phyloP scores from a whole-genome alignment of 2,329 filamentous ascomycete genomes.

The Neonectria hederae region DNA sequence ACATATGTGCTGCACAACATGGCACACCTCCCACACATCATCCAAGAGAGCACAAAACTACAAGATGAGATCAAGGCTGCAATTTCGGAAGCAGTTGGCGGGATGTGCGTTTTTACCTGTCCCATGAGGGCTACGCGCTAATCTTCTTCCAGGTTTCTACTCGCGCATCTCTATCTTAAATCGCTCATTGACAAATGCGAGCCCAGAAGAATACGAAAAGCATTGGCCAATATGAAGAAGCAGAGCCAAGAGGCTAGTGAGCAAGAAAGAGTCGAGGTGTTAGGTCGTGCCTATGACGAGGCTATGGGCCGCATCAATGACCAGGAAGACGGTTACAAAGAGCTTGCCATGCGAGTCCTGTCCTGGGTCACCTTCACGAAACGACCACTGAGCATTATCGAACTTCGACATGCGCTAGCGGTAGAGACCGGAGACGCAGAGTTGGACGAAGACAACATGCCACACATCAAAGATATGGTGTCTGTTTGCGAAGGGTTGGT shows the following conservation, averaged over 20 bases:
- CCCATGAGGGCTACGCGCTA: background rate
- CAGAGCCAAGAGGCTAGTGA: background rate
- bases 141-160: constrained; percentile 6
- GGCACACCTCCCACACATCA: constrained; percentile 5
- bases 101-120: constrained; percentile 4
- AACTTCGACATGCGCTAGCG: constrained; percentile 10
- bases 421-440: constrained; percentile 4
- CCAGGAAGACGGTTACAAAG: background rate
- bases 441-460: constrained; percentile 12
- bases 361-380: constrained; percentile 12
- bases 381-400: background rate
- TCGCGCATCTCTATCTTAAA: constrained; percentile 4
- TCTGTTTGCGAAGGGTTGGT: constrained; percentile 10
- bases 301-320: constrained; percentile 6
- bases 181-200: constrained; percentile 4
- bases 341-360: background rate
- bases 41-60: constrained; percentile 8
- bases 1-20: constrained; percentile 4
- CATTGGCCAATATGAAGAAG: constrained; percentile 4
- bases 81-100: constrained; percentile 6
- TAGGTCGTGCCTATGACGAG: background rate
- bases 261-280: background rate
- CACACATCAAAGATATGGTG: background rate
- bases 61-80: constrained; percentile 12
- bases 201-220: background rate